Evolutionary conservation across 228 moss, liverwort and hornwort species (phyloP).

Genomic region (Sphagnum fallax): DNA sequence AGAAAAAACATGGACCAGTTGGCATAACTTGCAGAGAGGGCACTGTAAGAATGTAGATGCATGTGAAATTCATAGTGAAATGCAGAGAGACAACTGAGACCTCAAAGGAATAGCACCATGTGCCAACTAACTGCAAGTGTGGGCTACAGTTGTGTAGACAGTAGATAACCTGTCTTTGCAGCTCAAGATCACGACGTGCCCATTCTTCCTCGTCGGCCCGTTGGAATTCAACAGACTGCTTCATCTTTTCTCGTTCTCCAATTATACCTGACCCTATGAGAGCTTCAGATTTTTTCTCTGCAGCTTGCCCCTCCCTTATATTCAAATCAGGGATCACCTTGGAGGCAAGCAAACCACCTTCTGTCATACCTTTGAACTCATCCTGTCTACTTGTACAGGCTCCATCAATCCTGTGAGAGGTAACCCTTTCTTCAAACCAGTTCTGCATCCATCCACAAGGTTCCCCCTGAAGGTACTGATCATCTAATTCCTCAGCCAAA

Average conservation of each 20-base stretch:
- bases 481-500: no score
- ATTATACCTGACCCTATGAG: slow-evolving; percentile 35
- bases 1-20: no score
- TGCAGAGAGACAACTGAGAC: no score
- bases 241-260: slow-evolving; percentile 63
- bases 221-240: slow-evolving; percentile 65
- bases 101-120: no score
- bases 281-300: slow-evolving; percentile 14
- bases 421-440: slow-evolving; percentile 4
- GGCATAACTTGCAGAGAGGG: no score
- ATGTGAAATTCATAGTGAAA: no score
- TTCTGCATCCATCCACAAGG: slow-evolving; percentile 7
- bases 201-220: slow-evolving; percentile 78
- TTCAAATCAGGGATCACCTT: slow-evolving; percentile 6
- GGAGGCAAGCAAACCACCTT: slow-evolving; percentile 4
- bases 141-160: neutral
- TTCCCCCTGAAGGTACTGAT: no score
- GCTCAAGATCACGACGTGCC: slow-evolving; percentile 75
- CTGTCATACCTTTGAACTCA: slow-evolving; percentile 3
- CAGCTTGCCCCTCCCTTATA: slow-evolving; percentile 10
- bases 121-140: no score
- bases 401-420: slow-evolving; percentile 19
- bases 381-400: slow-evolving; percentile 43
- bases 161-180: slow-evolving; percentile 67
- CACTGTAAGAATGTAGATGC: no score